These are phyloP conservation scores for Phanerochaete sordida DNA, from an alignment of 768 basidiomycete species.

Conservation along the genomic window DNA sequence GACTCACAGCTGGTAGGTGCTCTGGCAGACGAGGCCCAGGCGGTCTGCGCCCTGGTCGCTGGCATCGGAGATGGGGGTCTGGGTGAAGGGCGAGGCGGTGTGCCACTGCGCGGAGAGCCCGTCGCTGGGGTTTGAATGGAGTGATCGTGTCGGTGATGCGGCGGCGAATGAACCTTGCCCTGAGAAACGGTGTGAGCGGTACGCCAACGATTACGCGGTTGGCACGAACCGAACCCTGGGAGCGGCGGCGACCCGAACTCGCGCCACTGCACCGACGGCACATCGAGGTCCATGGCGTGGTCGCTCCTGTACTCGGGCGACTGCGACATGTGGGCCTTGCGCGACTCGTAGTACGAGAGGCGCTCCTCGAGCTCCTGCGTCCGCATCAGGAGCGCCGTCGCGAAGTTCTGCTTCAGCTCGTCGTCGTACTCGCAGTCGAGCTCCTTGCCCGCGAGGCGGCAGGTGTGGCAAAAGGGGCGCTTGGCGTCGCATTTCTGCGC, in stretches of 20 bases:
- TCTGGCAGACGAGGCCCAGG: background rate
- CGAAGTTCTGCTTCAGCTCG: conserved; percentile 16
- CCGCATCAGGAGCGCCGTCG: conserved; percentile 17
- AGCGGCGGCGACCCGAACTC: background rate
- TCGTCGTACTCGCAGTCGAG: conserved; percentile 24
- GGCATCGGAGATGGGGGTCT: background rate
- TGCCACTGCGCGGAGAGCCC: background rate
- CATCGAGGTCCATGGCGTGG: background rate
- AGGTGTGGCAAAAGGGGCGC: conserved; percentile 22
- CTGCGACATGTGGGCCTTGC: conserved; percentile 1
- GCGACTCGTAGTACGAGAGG: conserved; percentile 15
- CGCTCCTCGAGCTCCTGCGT: conserved; percentile 19
- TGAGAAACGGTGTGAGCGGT: background rate
- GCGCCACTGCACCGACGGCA: background rate
- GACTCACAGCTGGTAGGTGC: background rate
- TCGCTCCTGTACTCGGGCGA: background rate
- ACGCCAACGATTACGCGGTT: background rate
- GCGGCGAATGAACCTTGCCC: background rate
- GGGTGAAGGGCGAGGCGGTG: background rate
- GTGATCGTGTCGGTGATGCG: background rate
- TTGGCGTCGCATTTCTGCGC: conserved; percentile 24
- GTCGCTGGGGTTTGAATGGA: background rate
- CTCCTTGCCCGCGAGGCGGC: conserved; percentile 21
- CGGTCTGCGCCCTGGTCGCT: background rate
- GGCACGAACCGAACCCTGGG: background rate